These are phyloP conservation scores for Tolypocladium nubicola DNA, from an alignment of 2,329 filamentous ascomycete genomes.

Conservation along the genomic window DNA sequence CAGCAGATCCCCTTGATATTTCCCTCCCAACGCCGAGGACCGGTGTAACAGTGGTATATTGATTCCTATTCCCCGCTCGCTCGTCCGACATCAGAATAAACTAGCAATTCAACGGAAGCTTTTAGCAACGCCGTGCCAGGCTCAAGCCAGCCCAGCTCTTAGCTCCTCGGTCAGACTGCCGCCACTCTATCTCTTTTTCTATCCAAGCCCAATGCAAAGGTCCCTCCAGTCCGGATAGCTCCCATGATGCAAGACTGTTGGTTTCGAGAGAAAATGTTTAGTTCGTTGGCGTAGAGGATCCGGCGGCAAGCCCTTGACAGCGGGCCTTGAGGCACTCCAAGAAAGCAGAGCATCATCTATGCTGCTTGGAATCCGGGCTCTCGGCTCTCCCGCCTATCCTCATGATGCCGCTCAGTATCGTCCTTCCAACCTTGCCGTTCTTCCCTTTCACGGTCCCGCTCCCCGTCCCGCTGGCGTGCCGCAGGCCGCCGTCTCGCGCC, in stretches of 20 bases:
- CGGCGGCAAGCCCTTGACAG: not conserved
- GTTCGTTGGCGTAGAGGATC: not conserved
- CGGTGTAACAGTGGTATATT: not conserved
- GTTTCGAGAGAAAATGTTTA: not conserved
- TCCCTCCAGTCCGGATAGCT: not conserved
- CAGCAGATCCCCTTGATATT: too few species aligned
- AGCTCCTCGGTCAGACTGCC: not conserved
- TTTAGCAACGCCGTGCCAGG: not conserved
- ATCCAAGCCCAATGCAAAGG: not conserved
- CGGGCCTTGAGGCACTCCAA: not conserved
- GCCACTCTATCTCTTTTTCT: not conserved
- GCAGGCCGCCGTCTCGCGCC: slow-evolving; percentile 6
- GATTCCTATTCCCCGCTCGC: not conserved
- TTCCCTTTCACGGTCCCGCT: slow-evolving; percentile 21
- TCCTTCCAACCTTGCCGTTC: slow-evolving; percentile 29
- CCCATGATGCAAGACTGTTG: not conserved
- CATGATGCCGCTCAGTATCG: slow-evolving; percentile 33
- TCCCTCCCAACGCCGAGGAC: too few species aligned
- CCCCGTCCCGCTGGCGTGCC: slow-evolving; percentile 16
- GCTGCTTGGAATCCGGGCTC: slow-evolving; percentile 26
- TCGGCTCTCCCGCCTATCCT: slow-evolving; percentile 29
- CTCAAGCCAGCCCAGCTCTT: not conserved
- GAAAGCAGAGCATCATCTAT: slow-evolving; percentile 5
- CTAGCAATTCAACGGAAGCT: not conserved
- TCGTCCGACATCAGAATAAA: not conserved